These are phyloP conservation scores for Quercus bicolor DNA, from an alignment of 306 rosid genomes.

Conservation along the genomic window DNA sequence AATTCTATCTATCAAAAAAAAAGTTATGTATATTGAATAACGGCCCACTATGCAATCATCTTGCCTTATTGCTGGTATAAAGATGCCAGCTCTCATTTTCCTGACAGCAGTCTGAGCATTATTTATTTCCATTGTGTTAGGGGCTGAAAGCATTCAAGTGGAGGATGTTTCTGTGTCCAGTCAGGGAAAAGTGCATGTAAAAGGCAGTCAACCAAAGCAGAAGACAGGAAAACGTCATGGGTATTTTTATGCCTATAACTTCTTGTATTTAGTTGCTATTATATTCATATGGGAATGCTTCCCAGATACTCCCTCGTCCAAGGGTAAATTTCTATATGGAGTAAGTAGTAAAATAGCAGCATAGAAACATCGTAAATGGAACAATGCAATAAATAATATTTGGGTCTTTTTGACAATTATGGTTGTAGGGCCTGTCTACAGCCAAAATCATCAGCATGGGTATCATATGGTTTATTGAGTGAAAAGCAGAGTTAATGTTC, in stretches of 20 bases:
- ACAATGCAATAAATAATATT: neutral
- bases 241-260: conserved; percentile 42
- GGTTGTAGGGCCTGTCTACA: neutral
- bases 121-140: conserved; percentile 31
- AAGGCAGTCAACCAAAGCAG: conserved; percentile 65
- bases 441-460: neutral
- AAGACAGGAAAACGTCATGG: conserved; percentile 78
- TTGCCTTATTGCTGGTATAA: neutral
- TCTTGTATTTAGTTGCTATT: neutral
- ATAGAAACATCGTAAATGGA: neutral
- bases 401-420: neutral
- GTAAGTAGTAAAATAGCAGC: neutral
- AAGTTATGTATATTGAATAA: neutral
- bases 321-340: neutral
- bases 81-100: neutral
- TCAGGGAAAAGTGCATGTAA: conserved; percentile 49
- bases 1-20: no score
- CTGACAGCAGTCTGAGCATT: conserved; percentile 6
- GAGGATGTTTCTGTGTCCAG: conserved; percentile 55
- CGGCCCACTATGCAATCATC: conserved; percentile 14
- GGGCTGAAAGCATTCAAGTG: conserved; percentile 40
- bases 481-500: neutral
- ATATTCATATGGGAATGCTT: neutral
- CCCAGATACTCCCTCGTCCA: neutral
- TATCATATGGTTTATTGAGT: neutral